Base-by-base conservation (phyloP, 352 stramenopile species). In the Phytophthora uliginosa region DNA sequence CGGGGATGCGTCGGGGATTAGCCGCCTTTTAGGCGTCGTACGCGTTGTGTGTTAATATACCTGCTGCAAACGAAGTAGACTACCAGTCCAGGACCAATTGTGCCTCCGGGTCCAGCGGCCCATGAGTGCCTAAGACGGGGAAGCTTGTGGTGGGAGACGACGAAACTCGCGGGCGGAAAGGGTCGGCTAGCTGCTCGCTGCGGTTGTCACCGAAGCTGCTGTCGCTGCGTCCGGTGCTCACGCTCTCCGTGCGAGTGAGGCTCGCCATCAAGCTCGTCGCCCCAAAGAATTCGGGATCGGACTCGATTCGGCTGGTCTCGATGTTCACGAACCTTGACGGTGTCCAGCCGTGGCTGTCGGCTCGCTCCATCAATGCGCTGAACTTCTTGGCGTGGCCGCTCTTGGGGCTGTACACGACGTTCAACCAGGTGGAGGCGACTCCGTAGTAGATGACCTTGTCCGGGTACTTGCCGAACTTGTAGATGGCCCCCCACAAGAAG, bases 331-430 rank as follows among this genome's bases (percentile, higher is more conserved):
- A 69, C 78, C 78, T 66, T 33, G 33, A 77, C 15, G 73, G 59
- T 15, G 64, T 50, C 64, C 69, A 73, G 7, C 61, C 56, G 69
- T 73, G 63, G 28, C 56, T 69, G 15, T 78, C 67, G 0, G 63
- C 67, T 42, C 45, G 48, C 26, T 74, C 53, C n/a, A 80, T 75
- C 28, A 81, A 57, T 3, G 57, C 70, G 9, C 69, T 79, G 36
- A 71, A 72, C 57, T 76, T 77, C 54, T 82, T 81, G 5, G 78
- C 78, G 24, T 78, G 73, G 1, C 76, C 75, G 40, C 76, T 77
- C 33, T 59, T 57, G 7, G 71, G 66, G 24, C 62, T 74, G 60
- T 76, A 33, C 22, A 83, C 73, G 17, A 85, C 78, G n/a, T 73
- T 76, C 13, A 83, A 51, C 59, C 69, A 73, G 8, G 54, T 66